Conservation (phyloP, 2,329 filamentous ascomycete genomes). For the Emmonsia crescens region DNA sequence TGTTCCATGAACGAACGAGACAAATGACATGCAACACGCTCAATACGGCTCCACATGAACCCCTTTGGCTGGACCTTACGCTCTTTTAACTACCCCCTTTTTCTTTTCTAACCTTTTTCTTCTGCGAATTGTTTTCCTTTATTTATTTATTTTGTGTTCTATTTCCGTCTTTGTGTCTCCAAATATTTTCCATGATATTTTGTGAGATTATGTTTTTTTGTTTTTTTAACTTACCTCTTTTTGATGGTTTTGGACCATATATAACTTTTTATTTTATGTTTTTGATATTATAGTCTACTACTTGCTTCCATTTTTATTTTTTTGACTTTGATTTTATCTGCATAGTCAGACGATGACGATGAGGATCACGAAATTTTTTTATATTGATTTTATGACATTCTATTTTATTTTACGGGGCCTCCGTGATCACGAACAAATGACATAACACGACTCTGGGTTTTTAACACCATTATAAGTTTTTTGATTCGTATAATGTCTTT, state of each 20-base stretch:
- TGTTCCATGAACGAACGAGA: slow-evolving; percentile 1
- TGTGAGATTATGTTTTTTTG: slow-evolving; percentile 17
- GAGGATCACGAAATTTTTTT: slow-evolving; percentile 34
- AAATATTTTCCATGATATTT: slow-evolving; percentile 13
- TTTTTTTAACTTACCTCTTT: slow-evolving; percentile 16
- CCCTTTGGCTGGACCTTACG: slow-evolving; percentile 1
- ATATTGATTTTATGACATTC: slow-evolving; percentile 18
- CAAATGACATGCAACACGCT: slow-evolving; percentile 1
- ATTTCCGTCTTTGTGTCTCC: not conserved
- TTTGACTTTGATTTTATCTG: slow-evolving; percentile 12
- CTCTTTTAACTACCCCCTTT: not conserved
- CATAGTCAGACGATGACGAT: slow-evolving; percentile 27
- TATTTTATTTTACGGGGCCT: slow-evolving; percentile 11
- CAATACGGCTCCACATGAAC: not conserved
- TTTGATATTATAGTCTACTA: slow-evolving; percentile 15
- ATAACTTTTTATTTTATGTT: slow-evolving; percentile 18
- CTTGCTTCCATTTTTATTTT: slow-evolving; percentile 15
- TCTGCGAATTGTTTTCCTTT: slow-evolving; percentile 15
- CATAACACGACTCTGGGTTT: not conserved
- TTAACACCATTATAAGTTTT: not conserved
- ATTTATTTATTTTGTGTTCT: slow-evolving; percentile 23
- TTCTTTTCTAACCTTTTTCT: not conserved
- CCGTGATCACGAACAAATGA: slow-evolving; percentile 17
- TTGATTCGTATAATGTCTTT: slow-evolving; percentile 9
- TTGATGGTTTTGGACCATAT: slow-evolving; percentile 21